Base-by-base conservation (phyloP, 2,329 filamentous ascomycete genomes). In the Gaeumannomyces sp. region DNA sequence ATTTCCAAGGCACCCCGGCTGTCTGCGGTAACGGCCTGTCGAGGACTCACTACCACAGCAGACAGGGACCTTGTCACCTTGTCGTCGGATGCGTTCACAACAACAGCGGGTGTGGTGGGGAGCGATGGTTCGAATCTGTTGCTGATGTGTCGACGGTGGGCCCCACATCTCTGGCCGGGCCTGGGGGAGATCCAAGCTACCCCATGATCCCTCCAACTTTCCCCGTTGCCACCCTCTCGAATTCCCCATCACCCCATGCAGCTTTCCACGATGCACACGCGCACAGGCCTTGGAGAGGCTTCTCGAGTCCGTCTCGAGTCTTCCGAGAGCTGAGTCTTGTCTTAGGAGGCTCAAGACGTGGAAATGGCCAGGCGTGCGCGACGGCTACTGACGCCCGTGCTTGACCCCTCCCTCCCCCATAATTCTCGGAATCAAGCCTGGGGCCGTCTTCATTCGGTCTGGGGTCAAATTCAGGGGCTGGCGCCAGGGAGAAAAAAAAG, bases 181-280 rank as follows among this genome's bases (percentile, higher is more conserved):
- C 45, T 22, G 25, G 45, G 45, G 45, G 45, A 11, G 45, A 50
- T 50, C 38, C 16, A 35, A 50, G 35, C 11, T 14, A 53, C 45
- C 57, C 57, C 57, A 59, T 59, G 57, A 59, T 29, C 25, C 56
- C 56, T 58, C 56, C 22, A 25, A 58, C 35, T 19, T 38, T 38
- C 10, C 22, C 45, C 19, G 4, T n/a, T 53, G 45, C 45, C 45
- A n/a, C 22, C 45, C n/a, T 53, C 22, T 25, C 45, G 10, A 10
- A 11, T 14, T 35, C 33, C 33, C 33, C 33, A 35, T 35, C n/a
- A n/a, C n/a, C n/a, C n/a, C n/a, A n/a, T n/a, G n/a, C 14, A 4
- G 19, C 14, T 19, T 45, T 45, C 38, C 38, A 45, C 14, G 16
- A 22, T 6, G 19, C 38, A 16, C 35, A 8, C 14, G 13, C 35